These are phyloP conservation scores for Leccinum disarticulatum DNA, from an alignment of 768 basidiomycete genomes.

Conservation along the genomic window DNA sequence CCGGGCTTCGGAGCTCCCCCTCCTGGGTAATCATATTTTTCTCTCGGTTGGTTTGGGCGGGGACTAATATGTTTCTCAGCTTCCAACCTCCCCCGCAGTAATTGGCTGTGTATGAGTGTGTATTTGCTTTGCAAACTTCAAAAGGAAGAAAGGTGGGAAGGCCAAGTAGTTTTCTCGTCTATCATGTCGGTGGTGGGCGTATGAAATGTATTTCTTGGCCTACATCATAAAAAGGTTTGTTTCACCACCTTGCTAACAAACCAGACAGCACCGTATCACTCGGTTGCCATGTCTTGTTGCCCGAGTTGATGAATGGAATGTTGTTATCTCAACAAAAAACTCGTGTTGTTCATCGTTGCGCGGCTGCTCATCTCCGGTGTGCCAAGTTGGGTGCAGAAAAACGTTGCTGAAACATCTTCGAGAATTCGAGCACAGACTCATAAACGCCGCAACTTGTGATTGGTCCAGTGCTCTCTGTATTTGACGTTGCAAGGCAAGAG, in stretches of 20 bases:
- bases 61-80: conserved; percentile 26
- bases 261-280: conserved; percentile 21
- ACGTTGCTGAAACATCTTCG: conserved; percentile 31
- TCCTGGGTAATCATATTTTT: conserved; percentile 62
- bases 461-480: conserved; percentile 29
- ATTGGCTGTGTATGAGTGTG: conserved; percentile 10
- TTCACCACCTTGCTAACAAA: conserved; percentile 27
- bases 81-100: conserved; percentile 52
- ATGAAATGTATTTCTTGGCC: conserved; percentile 27
- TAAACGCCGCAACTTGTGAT: conserved; percentile 29
- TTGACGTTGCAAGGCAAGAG: conserved; percentile 26
- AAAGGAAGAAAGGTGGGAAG: conserved; percentile 25
- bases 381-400: conserved; percentile 19
- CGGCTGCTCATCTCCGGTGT: conserved; percentile 29
- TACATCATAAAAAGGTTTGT: conserved; percentile 27
- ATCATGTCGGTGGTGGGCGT: conserved; percentile 20
- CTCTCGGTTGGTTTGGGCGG: not conserved
- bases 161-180: conserved; percentile 25
- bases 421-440: conserved; percentile 25
- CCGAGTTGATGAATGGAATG: conserved; percentile 23
- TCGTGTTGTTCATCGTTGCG: conserved; percentile 18
- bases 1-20: conserved; percentile 81
- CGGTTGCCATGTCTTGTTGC: conserved; percentile 23
- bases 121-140: conserved; percentile 10
- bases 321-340: conserved; percentile 12